Evolutionary conservation across 2,329 filamentous ascomycete species (phyloP).

Genomic region (Sclerotinia subarctica): DNA sequence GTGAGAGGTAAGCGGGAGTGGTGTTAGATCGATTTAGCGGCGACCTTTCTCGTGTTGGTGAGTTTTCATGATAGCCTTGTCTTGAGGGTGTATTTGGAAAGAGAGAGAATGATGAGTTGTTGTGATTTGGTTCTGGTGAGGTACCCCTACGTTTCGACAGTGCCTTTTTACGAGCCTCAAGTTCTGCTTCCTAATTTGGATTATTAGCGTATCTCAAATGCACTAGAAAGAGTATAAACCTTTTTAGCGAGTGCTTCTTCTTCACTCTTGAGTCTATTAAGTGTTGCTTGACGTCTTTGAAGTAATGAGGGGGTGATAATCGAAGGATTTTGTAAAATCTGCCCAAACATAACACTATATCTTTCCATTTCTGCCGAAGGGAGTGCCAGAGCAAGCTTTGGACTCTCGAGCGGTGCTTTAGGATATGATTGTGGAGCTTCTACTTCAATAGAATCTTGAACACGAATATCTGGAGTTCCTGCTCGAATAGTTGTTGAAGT

Average conservation of each 20-base stretch:
- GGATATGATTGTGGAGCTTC: conserved; percentile 16
- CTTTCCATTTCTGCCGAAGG: conserved; percentile 78
- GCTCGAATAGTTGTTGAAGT: conserved; percentile 1
- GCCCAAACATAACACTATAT: conserved; percentile 91
- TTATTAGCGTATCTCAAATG: conserved; percentile 25
- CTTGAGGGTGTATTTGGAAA: conserved; percentile 36
- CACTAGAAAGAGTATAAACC: conserved; percentile 28
- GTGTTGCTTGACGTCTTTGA: conserved; percentile 55
- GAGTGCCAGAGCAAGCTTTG: conserved; percentile 71
- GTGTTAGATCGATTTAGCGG: conserved; percentile 51
- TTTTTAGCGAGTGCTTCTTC: conserved; percentile 46
- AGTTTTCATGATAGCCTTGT: conserved; percentile 23
- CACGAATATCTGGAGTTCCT: conserved; percentile 28
- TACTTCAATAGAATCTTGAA: conserved; percentile 27
- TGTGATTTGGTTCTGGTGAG: conserved; percentile 45
- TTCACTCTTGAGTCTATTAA: conserved; percentile 55
- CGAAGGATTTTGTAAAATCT: conserved; percentile 54
- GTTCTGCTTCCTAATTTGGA: conserved; percentile 40
- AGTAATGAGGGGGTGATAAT: conserved; percentile 42
- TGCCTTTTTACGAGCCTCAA: conserved; percentile 29
- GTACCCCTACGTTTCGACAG: conserved; percentile 45
- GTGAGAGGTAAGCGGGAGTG: conserved; percentile 51
- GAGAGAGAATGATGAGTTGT: conserved; percentile 47
- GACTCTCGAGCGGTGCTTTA: conserved; percentile 25
- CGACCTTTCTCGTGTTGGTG: conserved; percentile 13